A percentile compares a stretch with the other conserved stretches of the same genome.
Evolutionary conservation across 1,139 yeast species (phyloP).

Genomic region (Meyerozyma elateridarum): DNA sequence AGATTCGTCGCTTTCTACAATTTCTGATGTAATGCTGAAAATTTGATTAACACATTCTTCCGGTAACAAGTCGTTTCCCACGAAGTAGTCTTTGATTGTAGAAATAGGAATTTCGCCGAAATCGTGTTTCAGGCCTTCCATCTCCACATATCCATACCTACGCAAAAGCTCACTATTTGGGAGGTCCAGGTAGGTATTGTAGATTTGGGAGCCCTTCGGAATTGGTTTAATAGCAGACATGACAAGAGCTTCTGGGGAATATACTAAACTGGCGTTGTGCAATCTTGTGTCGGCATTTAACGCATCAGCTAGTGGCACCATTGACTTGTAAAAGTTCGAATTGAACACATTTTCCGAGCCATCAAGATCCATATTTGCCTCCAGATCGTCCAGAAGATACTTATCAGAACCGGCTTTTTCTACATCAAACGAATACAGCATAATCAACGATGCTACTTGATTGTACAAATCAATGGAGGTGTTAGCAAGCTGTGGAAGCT

Average conservation of each 20-base stretch:
- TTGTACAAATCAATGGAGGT: slow-evolving; percentile 57
- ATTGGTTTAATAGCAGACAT: slow-evolving; percentile 72
- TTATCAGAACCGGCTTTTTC: slow-evolving; percentile 19
- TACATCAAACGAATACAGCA: slow-evolving; percentile 43
- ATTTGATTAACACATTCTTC: slow-evolving; percentile 24
- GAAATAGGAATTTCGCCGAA: slow-evolving; percentile 67
- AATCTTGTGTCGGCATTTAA: slow-evolving; percentile 77
- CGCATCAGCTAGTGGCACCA: slow-evolving; percentile 92
- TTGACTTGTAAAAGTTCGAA: slow-evolving; percentile 61
- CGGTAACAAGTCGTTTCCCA: slow-evolving; percentile 9
- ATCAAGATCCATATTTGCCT: slow-evolving; percentile 24
- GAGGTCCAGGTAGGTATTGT: slow-evolving; percentile 84
- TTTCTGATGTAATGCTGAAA: slow-evolving; percentile 21
- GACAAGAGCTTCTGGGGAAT: slow-evolving; percentile 42
- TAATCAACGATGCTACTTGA: slow-evolving; percentile 56
- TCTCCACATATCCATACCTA: slow-evolving; percentile 87
- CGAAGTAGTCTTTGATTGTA: slow-evolving; percentile 32
- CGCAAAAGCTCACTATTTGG: slow-evolving; percentile 86
- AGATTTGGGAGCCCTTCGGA: slow-evolving; percentile 64
- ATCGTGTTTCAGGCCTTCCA: slow-evolving; percentile 69
- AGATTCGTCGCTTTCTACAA: slow-evolving; percentile 38
- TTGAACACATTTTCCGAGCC: slow-evolving; percentile 19
- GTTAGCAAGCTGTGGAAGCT: slow-evolving; percentile 19
- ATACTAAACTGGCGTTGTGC: slow-evolving; percentile 70
- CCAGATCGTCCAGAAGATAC: slow-evolving; percentile 15